Evolutionary conservation across 805 yeast genomes (phyloP), one percentile per base, ranked within the genome.

Genomic region (Pichia eremophila): DNA sequence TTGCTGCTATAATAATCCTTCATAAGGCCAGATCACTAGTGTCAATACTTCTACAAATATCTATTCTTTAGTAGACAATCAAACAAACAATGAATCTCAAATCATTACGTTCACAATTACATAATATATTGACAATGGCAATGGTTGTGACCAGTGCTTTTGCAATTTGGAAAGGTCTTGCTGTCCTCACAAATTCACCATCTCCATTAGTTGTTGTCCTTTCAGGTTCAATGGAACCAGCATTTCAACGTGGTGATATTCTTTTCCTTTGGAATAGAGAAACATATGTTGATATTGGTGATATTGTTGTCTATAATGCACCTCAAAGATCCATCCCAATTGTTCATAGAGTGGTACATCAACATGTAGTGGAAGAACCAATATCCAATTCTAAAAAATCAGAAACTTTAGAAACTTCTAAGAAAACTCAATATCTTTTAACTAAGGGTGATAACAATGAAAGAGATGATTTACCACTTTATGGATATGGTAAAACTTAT

Each of bases 181-280:
- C 88, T 1, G 70, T 91, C 5, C 70, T 81, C 1, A 74, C 96
- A 11, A 80, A 87, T 66, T 81, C 96, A 0, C 82, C 86, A 51
- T 86, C 97, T 1, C 99, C 99, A 19, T 79, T 93, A 25, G 99
- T 93, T 19, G 99, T 93, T 29, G 99, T 93, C 10, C 76, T 93
- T 43, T 89, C 98, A 1, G 99, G 99, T 7, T 91, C 98, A 2
- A 93, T 93, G 99, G 99, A 93, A 64, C 99, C 99, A 2, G 99
- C 99, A 2, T 93, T 93, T 74, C 97, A 93, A 67, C 78, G 99
- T 67, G 99, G 99, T 44, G 99, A 93, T 63, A 83, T 93, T 17
- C 69, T 93, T 51, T 82, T 93, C 58, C 70, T 93, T 48, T 90
- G 96, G 95, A 93, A 93, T 66, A 74, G 97, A 55, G 80, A 83